These are phyloP conservation scores for Artemisia argyi DNA, from an alignment of 129 eudicot species.

Conservation along the genomic window DNA sequence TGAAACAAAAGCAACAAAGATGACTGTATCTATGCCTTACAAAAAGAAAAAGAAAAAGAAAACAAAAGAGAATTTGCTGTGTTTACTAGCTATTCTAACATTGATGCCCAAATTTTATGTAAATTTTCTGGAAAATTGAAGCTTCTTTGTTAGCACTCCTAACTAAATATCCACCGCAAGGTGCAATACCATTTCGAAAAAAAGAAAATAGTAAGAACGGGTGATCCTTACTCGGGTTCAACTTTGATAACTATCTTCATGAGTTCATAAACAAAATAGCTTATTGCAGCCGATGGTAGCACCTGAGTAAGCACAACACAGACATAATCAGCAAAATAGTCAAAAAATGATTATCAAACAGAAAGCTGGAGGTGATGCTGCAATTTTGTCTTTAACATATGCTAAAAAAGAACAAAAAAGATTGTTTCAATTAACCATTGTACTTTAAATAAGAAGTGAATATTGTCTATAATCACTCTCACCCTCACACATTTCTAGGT, in stretches of 20 bases:
- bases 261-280: slow-evolving; percentile 90
- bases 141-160: background rate
- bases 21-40: no score
- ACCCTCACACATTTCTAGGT: no score
- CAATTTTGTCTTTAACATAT: no score
- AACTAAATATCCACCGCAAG: background rate
- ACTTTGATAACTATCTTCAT: slow-evolving; percentile 97
- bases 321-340: background rate
- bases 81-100: background rate
- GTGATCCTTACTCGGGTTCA: slow-evolving; percentile 40
- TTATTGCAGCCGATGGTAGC: slow-evolving; percentile 29
- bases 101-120: background rate
- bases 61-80: no score
- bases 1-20: no score
- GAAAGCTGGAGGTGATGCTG: no score
- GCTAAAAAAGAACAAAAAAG: no score
- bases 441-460: no score
- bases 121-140: background rate
- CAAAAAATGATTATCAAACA: background rate
- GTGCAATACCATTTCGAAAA: background rate
- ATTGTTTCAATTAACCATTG: no score
- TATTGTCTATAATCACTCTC: no score
- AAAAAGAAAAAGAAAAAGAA: no score
- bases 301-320: background rate
- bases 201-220: background rate